Evolutionary conservation across 2,329 filamentous ascomycete genomes (phyloP).

Genomic region (Neonectria magnoliae): DNA sequence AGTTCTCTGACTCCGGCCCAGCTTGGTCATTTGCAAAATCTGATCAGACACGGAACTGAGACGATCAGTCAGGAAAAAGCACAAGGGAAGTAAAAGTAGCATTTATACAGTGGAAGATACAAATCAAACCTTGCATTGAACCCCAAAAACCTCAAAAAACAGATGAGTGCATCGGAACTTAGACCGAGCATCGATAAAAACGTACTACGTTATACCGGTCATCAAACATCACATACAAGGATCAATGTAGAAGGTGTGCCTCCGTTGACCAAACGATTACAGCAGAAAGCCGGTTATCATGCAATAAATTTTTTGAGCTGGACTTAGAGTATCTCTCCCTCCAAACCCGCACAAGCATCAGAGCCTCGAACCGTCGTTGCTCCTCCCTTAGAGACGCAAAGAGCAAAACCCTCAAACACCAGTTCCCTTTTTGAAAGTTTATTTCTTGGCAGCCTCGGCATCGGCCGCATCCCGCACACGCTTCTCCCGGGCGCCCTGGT

Average conservation of each 20-base stretch:
- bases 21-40: conserved; percentile 55
- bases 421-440: conserved; percentile 59
- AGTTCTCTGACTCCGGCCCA: conserved; percentile 53
- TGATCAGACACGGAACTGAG: conserved; percentile 62
- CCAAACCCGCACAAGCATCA: conserved; percentile 50
- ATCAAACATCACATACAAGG: conserved; percentile 22
- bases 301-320: conserved; percentile 55
- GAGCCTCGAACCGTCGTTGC: conserved; percentile 52
- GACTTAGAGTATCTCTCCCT: conserved; percentile 53
- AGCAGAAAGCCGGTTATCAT: conserved; percentile 52
- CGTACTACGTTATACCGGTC: not conserved
- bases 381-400: conserved; percentile 52
- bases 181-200: conserved; percentile 1
- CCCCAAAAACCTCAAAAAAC: not conserved
- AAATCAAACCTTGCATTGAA: not conserved
- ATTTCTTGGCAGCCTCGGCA: conserved; percentile 88
- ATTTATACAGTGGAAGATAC: not conserved
- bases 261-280: conserved; percentile 46
- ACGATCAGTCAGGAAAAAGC: conserved; percentile 48
- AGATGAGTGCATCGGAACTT: not conserved
- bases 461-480: conserved; percentile 88
- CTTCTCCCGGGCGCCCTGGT: conserved; percentile 90
- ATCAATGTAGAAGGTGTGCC: conserved; percentile 37
- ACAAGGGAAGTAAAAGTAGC: conserved; percentile 7
- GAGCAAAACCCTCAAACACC: conserved; percentile 57